A percentile compares a stretch with the other conserved stretches of the same genome.
Evolutionary conservation across 192 early-diverging fungal species (phyloP).

Genomic region (Coemansia sp.): DNA sequence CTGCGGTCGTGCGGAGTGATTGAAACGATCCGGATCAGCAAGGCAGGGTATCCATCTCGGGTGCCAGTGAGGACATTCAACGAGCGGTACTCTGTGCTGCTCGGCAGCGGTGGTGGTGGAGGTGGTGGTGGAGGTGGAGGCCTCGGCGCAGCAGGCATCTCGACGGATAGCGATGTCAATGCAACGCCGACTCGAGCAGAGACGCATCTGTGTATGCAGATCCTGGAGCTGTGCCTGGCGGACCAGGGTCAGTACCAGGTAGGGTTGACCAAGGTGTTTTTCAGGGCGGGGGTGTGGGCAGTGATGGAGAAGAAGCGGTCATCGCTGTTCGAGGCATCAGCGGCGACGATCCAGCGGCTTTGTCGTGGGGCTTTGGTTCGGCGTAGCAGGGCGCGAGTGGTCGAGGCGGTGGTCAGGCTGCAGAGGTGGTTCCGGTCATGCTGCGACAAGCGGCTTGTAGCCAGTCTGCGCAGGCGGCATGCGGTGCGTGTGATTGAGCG

Average conservation of each 20-base stretch:
- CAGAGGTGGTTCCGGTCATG: conserved; percentile 34
- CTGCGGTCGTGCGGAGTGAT: conserved; percentile 96
- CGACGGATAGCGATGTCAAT: neutral
- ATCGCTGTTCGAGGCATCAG: conserved; percentile 71
- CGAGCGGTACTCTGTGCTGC: conserved; percentile 61
- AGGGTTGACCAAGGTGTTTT: conserved; percentile 96
- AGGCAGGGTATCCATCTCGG: conserved; percentile 93
- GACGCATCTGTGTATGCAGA: conserved; percentile 58
- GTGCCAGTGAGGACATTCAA: conserved; percentile 89
- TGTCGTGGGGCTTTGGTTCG: conserved; percentile 66
- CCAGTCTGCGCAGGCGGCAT: conserved; percentile 1
- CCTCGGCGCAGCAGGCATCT: neutral
- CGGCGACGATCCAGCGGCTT: conserved; percentile 72
- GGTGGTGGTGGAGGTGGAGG: neutral
- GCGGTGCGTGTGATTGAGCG: conserved; percentile 39
- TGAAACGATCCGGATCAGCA: conserved; percentile 97
- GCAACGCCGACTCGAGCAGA: conserved; percentile 58
- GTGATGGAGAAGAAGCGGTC: conserved; percentile 83
- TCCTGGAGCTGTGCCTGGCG: conserved; percentile 62
- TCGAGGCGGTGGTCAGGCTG: conserved; percentile 26
- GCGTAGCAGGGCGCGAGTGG: conserved; percentile 53
- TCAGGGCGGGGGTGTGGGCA: conserved; percentile 83
- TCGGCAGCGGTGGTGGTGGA: neutral
- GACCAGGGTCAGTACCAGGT: conserved; percentile 84
- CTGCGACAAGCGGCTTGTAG: neutral